These are phyloP conservation scores for Rhodotorula toruloides DNA, from an alignment of 768 basidiomycete genomes.

Conservation along the genomic window DNA sequence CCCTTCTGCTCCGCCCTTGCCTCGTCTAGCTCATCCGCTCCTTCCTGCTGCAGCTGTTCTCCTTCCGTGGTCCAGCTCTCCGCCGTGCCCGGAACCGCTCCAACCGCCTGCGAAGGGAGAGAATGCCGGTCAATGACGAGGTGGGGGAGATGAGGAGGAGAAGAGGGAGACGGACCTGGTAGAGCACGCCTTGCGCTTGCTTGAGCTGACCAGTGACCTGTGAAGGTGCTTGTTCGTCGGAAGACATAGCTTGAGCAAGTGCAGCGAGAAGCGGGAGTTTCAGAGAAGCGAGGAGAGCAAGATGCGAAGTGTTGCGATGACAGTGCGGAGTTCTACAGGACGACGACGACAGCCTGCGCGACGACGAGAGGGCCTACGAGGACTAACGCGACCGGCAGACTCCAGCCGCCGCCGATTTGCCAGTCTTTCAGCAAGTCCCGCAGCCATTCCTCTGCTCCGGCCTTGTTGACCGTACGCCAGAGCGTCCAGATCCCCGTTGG, in stretches of 20 bases:
- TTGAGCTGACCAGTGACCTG: conserved; percentile 18
- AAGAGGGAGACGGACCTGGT: conserved; percentile 11
- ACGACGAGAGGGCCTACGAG: conserved; percentile 53
- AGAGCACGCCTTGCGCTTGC: conserved; percentile 7
- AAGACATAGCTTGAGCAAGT: neutral
- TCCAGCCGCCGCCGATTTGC: conserved; percentile 75
- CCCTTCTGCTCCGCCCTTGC: neutral
- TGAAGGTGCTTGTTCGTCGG: neutral
- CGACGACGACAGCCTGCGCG: conserved; percentile 49
- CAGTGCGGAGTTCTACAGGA: conserved; percentile 12
- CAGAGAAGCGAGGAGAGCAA: neutral
- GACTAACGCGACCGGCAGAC: conserved; percentile 54
- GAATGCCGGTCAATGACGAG: neutral
- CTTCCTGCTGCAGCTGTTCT: conserved; percentile 1
- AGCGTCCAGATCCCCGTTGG: conserved; percentile 55
- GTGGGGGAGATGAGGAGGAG: neutral
- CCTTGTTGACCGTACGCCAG: conserved; percentile 44
- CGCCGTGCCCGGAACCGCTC: neutral
- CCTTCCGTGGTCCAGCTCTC: conserved; percentile 12
- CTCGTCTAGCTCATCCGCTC: neutral
- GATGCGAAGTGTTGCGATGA: neutral
- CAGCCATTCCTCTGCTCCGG: conserved; percentile 15
- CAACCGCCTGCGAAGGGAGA: neutral
- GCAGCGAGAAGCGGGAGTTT: neutral
- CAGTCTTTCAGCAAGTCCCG: conserved; percentile 53